Evolutionary conservation across 2,329 filamentous ascomycete species (phyloP).

Genomic region (Diplodia sapinea): DNA sequence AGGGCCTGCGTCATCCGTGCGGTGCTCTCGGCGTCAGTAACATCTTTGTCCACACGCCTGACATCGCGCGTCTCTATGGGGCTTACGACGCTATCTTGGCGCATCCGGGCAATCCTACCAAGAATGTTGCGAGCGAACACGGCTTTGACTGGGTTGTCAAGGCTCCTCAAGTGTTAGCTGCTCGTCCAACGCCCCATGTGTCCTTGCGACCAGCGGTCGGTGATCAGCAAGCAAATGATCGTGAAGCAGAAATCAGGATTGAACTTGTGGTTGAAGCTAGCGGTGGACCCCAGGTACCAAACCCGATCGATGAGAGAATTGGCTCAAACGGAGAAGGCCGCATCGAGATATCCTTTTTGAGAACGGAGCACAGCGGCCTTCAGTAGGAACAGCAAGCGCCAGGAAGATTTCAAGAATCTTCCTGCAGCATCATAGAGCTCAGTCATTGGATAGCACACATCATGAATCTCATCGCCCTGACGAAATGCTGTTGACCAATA

Average conservation of each 20-base stretch:
- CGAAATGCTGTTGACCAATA: conserved; percentile 1
- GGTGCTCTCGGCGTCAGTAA: conserved; percentile 55
- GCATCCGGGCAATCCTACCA: neutral
- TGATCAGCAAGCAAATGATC: neutral
- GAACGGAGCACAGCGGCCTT: neutral
- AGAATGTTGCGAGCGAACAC: neutral
- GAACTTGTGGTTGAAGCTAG: conserved; percentile 12
- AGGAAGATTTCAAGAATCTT: neutral
- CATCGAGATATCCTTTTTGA: conserved; percentile 15
- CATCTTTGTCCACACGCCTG: conserved; percentile 39
- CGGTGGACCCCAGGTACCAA: conserved; percentile 7
- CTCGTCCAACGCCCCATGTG: neutral
- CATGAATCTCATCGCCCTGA: conserved; percentile 11
- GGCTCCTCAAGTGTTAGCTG: neutral
- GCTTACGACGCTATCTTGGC: conserved; percentile 21
- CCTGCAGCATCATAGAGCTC: conserved; percentile 3
- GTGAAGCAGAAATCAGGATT: conserved; percentile 9
- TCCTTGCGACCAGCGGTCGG: neutral
- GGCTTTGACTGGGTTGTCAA: conserved; percentile 1
- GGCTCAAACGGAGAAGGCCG: conserved; percentile 7
- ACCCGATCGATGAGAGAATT: neutral
- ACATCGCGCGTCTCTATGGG: neutral
- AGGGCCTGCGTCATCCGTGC: conserved; percentile 56
- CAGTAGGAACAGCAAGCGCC: conserved; percentile 4
- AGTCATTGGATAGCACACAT: neutral